Percentiles rank a stretch among this genome's conserved stretches.
These are phyloP conservation scores for Lupinus albus DNA, from an alignment of 306 rosid species.

Conservation along the genomic window DNA sequence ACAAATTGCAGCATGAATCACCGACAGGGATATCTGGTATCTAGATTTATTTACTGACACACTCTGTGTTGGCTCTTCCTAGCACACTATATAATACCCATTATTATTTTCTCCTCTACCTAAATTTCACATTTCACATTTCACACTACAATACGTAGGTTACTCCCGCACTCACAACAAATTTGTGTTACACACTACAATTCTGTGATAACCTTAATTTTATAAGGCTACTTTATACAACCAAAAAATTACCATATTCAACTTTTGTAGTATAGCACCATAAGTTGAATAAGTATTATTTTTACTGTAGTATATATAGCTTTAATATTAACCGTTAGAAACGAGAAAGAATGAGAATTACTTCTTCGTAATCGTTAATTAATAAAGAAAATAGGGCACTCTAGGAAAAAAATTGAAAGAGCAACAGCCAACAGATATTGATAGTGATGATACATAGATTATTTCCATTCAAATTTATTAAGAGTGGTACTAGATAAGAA, in stretches of 20 bases:
- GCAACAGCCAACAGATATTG: neutral
- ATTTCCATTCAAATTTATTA: neutral
- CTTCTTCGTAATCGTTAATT: neutral
- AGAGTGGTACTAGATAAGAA: neutral
- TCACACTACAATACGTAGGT: too few species aligned
- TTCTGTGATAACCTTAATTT: too few species aligned
- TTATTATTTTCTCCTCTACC: neutral
- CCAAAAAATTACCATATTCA: too few species aligned
- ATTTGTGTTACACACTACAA: too few species aligned
- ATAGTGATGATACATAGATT: neutral
- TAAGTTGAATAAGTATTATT: too few species aligned
- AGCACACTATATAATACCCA: neutral
- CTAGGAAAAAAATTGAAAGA: neutral
- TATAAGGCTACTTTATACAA: too few species aligned
- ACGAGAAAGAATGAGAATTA: neutral
- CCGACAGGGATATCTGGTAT: constrained; percentile 35
- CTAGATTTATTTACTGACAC: constrained; percentile 37
- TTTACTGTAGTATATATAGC: neutral
- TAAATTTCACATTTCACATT: neutral
- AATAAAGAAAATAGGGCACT: neutral
- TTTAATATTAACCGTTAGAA: neutral
- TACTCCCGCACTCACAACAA: too few species aligned
- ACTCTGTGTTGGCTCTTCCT: neutral
- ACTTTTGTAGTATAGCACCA: too few species aligned
- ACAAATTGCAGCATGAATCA: constrained; percentile 34